A percentile compares a stretch with the other conserved stretches of the same genome.
phyloP scores from a whole-genome alignment of 2,329 filamentous ascomycete species.

The Fragosphaeria purpurea region DNA sequence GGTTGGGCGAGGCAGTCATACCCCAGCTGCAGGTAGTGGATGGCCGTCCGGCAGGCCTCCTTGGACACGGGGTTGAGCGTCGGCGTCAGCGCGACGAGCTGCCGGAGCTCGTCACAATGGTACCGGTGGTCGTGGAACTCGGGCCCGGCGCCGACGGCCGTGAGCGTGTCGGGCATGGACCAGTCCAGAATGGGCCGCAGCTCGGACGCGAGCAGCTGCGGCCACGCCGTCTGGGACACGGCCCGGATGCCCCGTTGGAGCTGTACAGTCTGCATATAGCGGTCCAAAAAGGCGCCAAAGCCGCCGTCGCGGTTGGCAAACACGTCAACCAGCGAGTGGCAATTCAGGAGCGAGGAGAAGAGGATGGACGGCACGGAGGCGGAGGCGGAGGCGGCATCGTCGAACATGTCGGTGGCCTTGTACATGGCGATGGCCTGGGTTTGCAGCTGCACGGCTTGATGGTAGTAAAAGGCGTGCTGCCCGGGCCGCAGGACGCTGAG shows the following conservation, averaged over 20 bases:
- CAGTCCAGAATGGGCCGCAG: conserved; percentile 23
- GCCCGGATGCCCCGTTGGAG: conserved; percentile 33
- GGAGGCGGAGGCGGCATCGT: conserved; percentile 10
- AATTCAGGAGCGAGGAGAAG: conserved; percentile 33
- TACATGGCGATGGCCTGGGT: conserved; percentile 31
- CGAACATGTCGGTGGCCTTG: conserved; percentile 17
- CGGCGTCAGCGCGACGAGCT: conserved; percentile 10
- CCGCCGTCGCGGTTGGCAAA: conserved; percentile 26
- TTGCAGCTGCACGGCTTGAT: conserved; percentile 33
- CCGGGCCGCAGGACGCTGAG: conserved; percentile 19
- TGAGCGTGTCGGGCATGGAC: conserved; percentile 4
- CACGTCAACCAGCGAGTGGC: conserved; percentile 39
- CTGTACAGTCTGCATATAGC: conserved; percentile 30
- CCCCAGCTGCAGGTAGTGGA: conserved; percentile 20
- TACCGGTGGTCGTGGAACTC: not conserved
- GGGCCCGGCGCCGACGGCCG: conserved; percentile 7
- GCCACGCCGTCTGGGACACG: conserved; percentile 25
- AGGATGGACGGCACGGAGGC: conserved; percentile 27
- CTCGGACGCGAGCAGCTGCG: conserved; percentile 25
- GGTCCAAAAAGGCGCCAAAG: conserved; percentile 30
- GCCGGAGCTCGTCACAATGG: conserved; percentile 19
- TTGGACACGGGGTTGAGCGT: conserved; percentile 11
- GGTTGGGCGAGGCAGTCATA: conserved; percentile 15
- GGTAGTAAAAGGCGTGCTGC: conserved; percentile 19
- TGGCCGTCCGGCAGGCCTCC: conserved; percentile 15